Evolutionary conservation across 306 rosid genomes (phyloP).

Genomic region (Begonia fuchsioides): DNA sequence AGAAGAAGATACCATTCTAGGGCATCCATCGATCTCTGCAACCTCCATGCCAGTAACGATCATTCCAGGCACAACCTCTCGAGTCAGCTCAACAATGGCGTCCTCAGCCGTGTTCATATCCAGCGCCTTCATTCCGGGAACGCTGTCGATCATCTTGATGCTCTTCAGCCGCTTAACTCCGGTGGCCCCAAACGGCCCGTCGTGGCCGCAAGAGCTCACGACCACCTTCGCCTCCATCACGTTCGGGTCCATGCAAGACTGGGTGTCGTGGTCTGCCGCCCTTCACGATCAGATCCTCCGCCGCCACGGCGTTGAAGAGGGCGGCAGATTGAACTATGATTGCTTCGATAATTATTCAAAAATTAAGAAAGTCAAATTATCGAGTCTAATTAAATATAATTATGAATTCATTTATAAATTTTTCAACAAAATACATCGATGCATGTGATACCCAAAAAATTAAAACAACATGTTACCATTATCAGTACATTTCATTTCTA

Average conservation of each 20-base stretch:
- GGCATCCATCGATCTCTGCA: conserved; percentile 93
- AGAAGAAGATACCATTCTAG: conserved; percentile 67
- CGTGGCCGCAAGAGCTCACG: conserved; percentile 93
- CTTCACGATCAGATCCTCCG: conserved; percentile 73
- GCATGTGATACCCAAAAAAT: no score
- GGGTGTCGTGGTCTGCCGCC: conserved; percentile 81
- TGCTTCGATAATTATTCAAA: no score
- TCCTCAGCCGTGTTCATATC: conserved; percentile 93
- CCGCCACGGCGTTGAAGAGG: conserved; percentile 85
- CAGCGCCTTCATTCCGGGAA: conserved; percentile 88
- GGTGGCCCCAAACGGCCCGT: conserved; percentile 84
- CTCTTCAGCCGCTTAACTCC: conserved; percentile 80
- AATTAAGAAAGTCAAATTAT: no score
- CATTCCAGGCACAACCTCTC: conserved; percentile 94
- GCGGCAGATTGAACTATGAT: no score
- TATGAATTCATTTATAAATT: no score
- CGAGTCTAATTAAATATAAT: no score
- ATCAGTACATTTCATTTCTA: no score
- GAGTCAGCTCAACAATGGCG: conserved; percentile 62
- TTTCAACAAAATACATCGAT: no score
- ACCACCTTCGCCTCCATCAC: conserved; percentile 97
- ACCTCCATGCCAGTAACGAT: conserved; percentile 97
- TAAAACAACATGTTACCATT: no score
- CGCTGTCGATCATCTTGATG: conserved; percentile 69
- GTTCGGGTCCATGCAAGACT: conserved; percentile 91